These are phyloP conservation scores for Leccinum pachyderme DNA, from an alignment of 1,284 basidiomycete species.

Conservation along the genomic window DNA sequence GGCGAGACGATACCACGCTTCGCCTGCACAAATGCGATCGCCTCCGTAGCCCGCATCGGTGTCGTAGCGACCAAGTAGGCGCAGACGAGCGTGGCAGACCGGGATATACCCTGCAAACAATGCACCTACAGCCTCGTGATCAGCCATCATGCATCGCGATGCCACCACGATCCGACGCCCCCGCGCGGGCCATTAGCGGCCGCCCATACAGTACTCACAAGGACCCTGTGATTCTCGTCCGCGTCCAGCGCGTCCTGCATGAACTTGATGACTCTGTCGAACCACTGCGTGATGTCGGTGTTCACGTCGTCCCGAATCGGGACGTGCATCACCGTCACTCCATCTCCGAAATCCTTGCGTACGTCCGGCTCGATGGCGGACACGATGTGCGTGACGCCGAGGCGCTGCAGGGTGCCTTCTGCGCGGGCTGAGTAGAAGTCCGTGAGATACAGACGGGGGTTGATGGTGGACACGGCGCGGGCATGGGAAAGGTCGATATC, in stretches of 20 bases:
- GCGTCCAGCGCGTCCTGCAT: slow-evolving; percentile 56
- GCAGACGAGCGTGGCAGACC: slow-evolving; percentile 78
- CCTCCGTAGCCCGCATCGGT: slow-evolving; percentile 51
- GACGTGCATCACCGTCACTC: slow-evolving; percentile 51
- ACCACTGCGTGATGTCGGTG: slow-evolving; percentile 54
- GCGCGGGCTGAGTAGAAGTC: slow-evolving; percentile 55
- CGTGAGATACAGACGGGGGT: slow-evolving; percentile 65
- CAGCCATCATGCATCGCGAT: neutral
- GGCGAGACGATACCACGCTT: slow-evolving; percentile 61
- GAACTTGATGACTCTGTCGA: slow-evolving; percentile 63
- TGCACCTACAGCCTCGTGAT: slow-evolving; percentile 49
- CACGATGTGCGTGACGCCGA: slow-evolving; percentile 71
- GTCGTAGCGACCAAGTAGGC: slow-evolving; percentile 74
- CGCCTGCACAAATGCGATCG: slow-evolving; percentile 53
- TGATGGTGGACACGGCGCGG: slow-evolving; percentile 47
- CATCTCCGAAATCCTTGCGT: slow-evolving; percentile 47
- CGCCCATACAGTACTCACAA: slow-evolving; percentile 46
- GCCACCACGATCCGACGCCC: slow-evolving; percentile 32
- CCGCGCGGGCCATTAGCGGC: neutral
- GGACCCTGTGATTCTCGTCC: slow-evolving; percentile 53
- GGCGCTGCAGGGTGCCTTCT: slow-evolving; percentile 42
- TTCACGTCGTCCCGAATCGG: slow-evolving; percentile 52
- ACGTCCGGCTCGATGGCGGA: slow-evolving; percentile 55
- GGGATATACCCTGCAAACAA: slow-evolving; percentile 79
- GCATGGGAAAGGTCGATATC: slow-evolving; percentile 19